A percentile compares a stretch with the other conserved stretches of the same genome.
Conservation (phyloP, 495 filamentous ascomycete species). For the Viridothelium virens region DNA sequence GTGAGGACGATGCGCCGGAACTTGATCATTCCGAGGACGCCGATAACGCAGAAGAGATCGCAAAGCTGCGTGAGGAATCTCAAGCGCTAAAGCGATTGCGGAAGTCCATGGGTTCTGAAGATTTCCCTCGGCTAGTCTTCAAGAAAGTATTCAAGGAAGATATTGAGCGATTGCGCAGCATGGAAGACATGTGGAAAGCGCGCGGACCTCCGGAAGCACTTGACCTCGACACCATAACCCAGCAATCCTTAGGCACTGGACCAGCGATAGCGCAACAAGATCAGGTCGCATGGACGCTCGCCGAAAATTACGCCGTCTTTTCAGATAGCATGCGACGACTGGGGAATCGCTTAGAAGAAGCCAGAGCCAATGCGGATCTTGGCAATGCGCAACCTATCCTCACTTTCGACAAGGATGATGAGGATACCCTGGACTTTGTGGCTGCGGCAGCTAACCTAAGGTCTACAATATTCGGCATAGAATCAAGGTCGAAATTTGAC, state of each 20-base stretch:
- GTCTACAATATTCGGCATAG: constrained; percentile 77
- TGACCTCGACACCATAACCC: constrained; percentile 27
- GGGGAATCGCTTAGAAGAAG: constrained; percentile 59
- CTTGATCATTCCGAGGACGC: constrained; percentile 70
- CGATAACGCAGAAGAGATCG: constrained; percentile 85
- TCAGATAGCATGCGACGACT: constrained; percentile 70
- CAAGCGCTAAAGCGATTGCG: constrained; percentile 75
- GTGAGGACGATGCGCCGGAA: constrained; percentile 71
- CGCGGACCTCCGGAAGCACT: constrained; percentile 66
- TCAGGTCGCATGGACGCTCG: constrained; percentile 69
- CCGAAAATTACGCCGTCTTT: constrained; percentile 82
- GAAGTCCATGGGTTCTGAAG: constrained; percentile 67
- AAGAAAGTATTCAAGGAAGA: constrained; percentile 88
- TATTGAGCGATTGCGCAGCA: constrained; percentile 70
- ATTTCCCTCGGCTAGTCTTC: constrained; percentile 78
- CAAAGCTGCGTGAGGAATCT: constrained; percentile 72
- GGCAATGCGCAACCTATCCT: constrained; percentile 55
- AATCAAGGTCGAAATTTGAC: constrained; percentile 83
- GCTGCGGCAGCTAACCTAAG: constrained; percentile 82
- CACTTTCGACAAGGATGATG: constrained; percentile 93
- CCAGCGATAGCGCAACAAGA: constrained; percentile 53
- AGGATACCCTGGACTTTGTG: constrained; percentile 92
- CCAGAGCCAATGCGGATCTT: constrained; percentile 44
- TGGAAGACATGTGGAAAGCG: constrained; percentile 96
- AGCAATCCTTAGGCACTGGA: constrained; percentile 45